These are phyloP conservation scores for Astragalus membranaceus DNA, from an alignment of 306 rosid genomes.

Conservation along the genomic window DNA sequence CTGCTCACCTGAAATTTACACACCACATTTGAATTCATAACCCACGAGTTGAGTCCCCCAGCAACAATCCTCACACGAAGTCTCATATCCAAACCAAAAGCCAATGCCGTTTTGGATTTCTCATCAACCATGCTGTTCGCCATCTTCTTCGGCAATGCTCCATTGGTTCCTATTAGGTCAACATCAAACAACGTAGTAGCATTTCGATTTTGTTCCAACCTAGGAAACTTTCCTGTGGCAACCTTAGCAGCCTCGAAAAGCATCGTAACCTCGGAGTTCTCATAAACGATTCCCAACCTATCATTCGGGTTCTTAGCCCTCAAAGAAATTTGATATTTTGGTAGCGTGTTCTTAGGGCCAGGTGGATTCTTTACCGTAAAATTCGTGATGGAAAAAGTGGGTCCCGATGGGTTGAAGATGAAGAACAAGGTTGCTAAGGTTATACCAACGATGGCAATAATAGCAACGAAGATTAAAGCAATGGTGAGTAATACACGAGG, in stretches of 20 bases:
- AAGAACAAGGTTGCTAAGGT: conserved; percentile 10
- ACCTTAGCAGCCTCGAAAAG: neutral
- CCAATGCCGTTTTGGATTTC: neutral
- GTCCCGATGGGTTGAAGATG: conserved; percentile 27
- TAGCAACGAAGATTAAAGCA: neutral
- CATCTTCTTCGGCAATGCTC: neutral
- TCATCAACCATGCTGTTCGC: neutral
- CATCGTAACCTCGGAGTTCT: neutral
- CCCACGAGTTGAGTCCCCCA: conserved; percentile 23
- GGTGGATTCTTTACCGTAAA: neutral
- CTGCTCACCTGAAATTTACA: conserved; percentile 32
- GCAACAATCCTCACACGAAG: conserved; percentile 15
- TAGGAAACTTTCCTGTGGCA: conserved; percentile 35
- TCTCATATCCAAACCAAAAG: conserved; percentile 19
- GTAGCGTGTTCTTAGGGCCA: neutral
- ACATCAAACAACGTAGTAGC: neutral
- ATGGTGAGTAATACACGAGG: neutral
- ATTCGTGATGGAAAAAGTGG: conserved; percentile 18
- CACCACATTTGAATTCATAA: conserved; percentile 11
- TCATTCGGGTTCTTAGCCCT: conserved; percentile 28
- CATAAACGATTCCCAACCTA: neutral
- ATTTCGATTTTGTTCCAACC: neutral
- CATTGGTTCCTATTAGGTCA: neutral
- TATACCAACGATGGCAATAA: conserved; percentile 17
- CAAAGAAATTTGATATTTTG: conserved; percentile 23